Evolutionary conservation across 2,329 filamentous ascomycete genomes (phyloP).

Genomic region (Xylariales sp.): DNA sequence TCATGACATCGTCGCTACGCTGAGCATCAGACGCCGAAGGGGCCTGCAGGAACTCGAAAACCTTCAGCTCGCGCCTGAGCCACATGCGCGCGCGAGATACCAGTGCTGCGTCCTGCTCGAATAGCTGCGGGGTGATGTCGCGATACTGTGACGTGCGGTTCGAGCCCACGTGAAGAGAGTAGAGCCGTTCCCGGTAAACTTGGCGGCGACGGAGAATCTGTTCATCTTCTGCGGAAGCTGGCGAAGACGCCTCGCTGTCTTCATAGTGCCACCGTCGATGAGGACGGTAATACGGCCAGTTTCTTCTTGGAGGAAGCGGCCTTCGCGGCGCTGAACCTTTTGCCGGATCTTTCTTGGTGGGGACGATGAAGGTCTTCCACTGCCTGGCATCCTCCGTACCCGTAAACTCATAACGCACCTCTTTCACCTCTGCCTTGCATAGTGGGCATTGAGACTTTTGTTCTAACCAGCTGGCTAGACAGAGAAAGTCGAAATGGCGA

Average conservation of each 20-base stretch:
- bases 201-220: slow-evolving; percentile 57
- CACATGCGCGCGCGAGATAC: slow-evolving; percentile 75
- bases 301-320: slow-evolving; percentile 4
- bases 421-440: slow-evolving; percentile 56
- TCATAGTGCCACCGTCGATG: slow-evolving; percentile 10
- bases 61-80: slow-evolving; percentile 77
- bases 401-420: slow-evolving; percentile 62
- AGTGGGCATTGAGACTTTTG: slow-evolving; percentile 71
- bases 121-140: slow-evolving; percentile 64
- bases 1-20: slow-evolving; percentile 15
- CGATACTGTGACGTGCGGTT: slow-evolving; percentile 74
- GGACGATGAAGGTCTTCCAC: slow-evolving; percentile 56
- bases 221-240: slow-evolving; percentile 21
- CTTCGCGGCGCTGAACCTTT: background rate
- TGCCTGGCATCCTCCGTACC: slow-evolving; percentile 41
- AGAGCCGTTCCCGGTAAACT: slow-evolving; percentile 69
- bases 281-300: slow-evolving; percentile 4
- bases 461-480: slow-evolving; percentile 77
- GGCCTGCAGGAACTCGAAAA: slow-evolving; percentile 68
- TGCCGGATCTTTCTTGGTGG: slow-evolving; percentile 18
- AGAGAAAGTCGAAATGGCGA: slow-evolving; percentile 78
- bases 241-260: slow-evolving; percentile 11
- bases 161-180: slow-evolving; percentile 76
- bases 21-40: slow-evolving; percentile 18
- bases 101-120: slow-evolving; percentile 61